These are phyloP conservation scores for Diaporthe sp. DNA, from an alignment of 2,329 filamentous ascomycete species.

Conservation along the genomic window DNA sequence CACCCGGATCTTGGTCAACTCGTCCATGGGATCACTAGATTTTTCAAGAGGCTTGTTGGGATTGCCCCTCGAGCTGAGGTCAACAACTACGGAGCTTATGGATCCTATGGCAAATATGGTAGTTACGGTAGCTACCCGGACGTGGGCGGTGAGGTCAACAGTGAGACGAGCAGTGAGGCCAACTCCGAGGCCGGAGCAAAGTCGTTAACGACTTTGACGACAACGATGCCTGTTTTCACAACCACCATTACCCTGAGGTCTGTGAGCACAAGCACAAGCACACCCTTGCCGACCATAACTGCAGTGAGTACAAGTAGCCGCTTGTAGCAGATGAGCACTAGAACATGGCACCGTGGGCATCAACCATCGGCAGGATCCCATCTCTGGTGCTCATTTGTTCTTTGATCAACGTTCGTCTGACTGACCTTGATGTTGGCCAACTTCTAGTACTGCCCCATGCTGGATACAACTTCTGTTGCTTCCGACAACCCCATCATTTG, in stretches of 20 bases:
- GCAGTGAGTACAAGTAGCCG: constrained; percentile 11
- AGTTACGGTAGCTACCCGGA: constrained; percentile 23
- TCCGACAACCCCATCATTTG: not conserved
- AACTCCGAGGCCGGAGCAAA: not conserved
- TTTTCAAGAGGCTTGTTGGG: not conserved
- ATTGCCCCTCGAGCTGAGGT: not conserved
- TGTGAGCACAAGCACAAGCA: not conserved
- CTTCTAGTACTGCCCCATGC: constrained; percentile 1
- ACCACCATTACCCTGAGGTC: not conserved
- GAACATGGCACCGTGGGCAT: not conserved
- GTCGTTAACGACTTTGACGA: constrained; percentile 1
- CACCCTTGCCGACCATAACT: not conserved
- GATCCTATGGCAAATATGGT: constrained; percentile 24
- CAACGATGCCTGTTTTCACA: not conserved
- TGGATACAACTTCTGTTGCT: not conserved
- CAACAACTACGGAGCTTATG: not conserved
- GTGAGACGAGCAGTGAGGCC: not conserved
- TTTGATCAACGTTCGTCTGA: not conserved
- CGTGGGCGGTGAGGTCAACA: not conserved
- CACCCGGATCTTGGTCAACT: not conserved
- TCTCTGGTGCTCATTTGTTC: too few relatives aligned
- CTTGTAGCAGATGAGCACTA: not conserved
- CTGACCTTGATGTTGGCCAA: not conserved
- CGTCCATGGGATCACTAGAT: not conserved
- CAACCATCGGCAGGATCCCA: too few relatives aligned